Evolutionary conservation across 2,329 filamentous ascomycete species (phyloP).

Genomic region (Malbranchea cinnamomea): DNA sequence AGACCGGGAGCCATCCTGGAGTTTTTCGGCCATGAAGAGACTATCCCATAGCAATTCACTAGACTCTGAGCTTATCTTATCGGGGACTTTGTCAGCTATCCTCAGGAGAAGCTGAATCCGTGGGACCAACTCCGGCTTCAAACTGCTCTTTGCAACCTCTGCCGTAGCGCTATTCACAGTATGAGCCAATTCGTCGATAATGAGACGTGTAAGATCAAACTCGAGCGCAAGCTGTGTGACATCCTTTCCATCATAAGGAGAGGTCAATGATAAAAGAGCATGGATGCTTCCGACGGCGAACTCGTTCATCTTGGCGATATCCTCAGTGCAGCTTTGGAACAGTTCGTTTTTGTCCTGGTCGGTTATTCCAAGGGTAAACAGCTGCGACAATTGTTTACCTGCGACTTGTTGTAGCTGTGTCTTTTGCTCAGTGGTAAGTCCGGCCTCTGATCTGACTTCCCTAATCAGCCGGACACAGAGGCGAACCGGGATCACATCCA

Average conservation of each 20-base stretch:
- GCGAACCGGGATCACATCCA: conserved; percentile 34
- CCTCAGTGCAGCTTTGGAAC: conserved; percentile 50
- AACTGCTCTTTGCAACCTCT: conserved; percentile 21
- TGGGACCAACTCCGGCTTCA: conserved; percentile 30
- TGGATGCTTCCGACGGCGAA: conserved; percentile 61
- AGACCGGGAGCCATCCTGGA: conserved; percentile 46
- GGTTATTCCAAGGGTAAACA: conserved; percentile 44
- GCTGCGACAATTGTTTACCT: conserved; percentile 42
- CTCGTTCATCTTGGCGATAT: conserved; percentile 48
- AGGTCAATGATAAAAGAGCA: conserved; percentile 37
- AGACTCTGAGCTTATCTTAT: conserved; percentile 46
- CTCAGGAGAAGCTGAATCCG: conserved; percentile 42
- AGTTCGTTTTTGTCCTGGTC: conserved; percentile 45
- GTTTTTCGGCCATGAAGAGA: conserved; percentile 50
- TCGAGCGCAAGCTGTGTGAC: conserved; percentile 43
- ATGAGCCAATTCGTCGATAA: conserved; percentile 51
- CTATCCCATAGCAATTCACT: conserved; percentile 55
- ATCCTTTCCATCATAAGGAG: conserved; percentile 32
- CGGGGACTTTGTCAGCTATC: conserved; percentile 47
- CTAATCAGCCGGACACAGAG: conserved; percentile 54
- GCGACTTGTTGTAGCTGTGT: conserved; percentile 51
- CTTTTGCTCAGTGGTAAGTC: conserved; percentile 41
- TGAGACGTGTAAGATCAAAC: conserved; percentile 45
- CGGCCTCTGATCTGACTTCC: conserved; percentile 47
- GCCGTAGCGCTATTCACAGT: conserved; percentile 31